Base-by-base conservation (phyloP, 2,329 filamentous ascomycete genomes). In the Penicillium digitatum region DNA sequence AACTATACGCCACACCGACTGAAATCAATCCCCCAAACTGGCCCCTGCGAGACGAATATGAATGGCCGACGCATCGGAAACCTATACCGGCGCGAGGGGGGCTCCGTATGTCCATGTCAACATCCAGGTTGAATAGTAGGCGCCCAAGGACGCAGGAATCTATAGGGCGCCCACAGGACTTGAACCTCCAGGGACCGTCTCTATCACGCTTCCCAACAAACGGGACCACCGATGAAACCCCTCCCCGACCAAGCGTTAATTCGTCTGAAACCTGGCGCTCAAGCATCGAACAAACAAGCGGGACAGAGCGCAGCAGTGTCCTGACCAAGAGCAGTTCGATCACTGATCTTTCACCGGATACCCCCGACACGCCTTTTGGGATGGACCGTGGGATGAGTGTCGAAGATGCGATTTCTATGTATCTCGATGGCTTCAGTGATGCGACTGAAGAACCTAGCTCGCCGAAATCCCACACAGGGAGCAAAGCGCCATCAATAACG, bases 241-340 rank as follows among this genome's bases (percentile, higher is more conserved):
- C 63, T 6, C 69, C 80, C 24, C 78, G 84, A 24, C 79, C 81
- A 14, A 87, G 84, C 59, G 79, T 82, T 60, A 79, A 83, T 51
- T 87, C 84, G 3, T 81, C 78, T 26, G 73, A 83, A 68, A 87
- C 84, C 3, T 82, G 77, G 3, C 78, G 79, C 52, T 86, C 83
- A 16, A 86, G 82, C 65, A 73, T 79, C 38, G 73, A 82, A 48
- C 81, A 82, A 40, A 67, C 77, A 7, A 82, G 81, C 59, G 81
- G 82, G n/a, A 95, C 90, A 1, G 89, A 93, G 68, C 82, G 89
- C 58, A 95, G 89, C 71, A 96, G 91, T 67, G 80, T 94, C 47
- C 72, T 87, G 60, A 94, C 90, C 3, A 90, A 89, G 63, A 84
- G 85, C 57, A 95, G 88, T 76, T 91, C 88, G 1, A 80, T 86